Base-by-base conservation (phyloP, 345 rosid species). In the Raphanus raphanistrum region DNA sequence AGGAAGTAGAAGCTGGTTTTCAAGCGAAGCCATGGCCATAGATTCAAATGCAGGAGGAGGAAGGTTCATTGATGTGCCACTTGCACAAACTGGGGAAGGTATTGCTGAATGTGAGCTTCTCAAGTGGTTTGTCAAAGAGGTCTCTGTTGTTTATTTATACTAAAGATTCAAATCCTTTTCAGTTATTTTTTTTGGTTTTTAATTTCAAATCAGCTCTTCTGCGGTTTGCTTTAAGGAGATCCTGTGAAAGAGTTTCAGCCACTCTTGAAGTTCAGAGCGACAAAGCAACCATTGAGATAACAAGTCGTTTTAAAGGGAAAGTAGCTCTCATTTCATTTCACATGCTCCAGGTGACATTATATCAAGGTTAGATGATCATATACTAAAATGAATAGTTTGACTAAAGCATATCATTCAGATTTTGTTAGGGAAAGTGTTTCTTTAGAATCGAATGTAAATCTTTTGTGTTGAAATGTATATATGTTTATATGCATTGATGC, bases 81-180 rank as follows among this genome's bases (percentile, higher is more conserved):
- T 90, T n/a, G 98, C 98, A 15, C 97, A 94, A 83, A 94, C 98
- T 28, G 98, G 98, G 57, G 98, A 94, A 84, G 97, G 98, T 59
- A 94, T 94, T 79, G 97, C 98, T 15, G 97, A 94, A 77, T 94
- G 97, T 70, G 98, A 94, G 78, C 91, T 94, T 60, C 88, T 94
- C 58, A 87, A 87, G 75, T 94, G 98, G 98, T 92, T 87, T 79
- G 93, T 94, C 48, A 77, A 87, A 75, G 93, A 94, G 97, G 98
- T 89, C 73, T 79, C 84, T 75, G 68, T 50, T 1, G 0, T 50
- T 50, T 50, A 6, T 45, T 57, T 21, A 0, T 62, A 25, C 67
- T 29, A 26, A 62, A 70, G 4, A n/a, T 63, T 55, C 68, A 45
- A 2, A 21, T 21, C 63, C 33, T 38, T 21, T 54, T 33, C 26